Percentiles rank a stretch among this genome's conserved stretches.
Conservation (phyloP, 2,329 filamentous ascomycete species). For the Sporothrix dimorphospora region DNA sequence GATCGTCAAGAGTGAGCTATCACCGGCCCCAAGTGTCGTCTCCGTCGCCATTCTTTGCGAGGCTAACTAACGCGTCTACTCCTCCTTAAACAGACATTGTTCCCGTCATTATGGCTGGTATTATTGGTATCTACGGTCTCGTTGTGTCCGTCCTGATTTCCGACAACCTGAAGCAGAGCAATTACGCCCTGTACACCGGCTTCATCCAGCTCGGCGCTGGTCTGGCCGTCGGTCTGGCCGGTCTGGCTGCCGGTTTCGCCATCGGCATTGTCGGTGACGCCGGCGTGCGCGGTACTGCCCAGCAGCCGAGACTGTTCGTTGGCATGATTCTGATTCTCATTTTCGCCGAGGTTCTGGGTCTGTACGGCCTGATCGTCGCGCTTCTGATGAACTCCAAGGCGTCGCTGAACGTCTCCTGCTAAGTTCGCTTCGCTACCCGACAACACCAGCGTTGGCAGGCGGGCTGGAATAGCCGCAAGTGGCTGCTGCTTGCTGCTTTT, state of each 20-base stretch:
- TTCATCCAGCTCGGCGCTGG: conserved; percentile 87
- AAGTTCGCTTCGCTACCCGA: conserved; percentile 40
- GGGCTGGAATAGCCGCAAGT: neutral
- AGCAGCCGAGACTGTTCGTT: conserved; percentile 85
- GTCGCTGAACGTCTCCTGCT: conserved; percentile 64
- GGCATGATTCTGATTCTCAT: conserved; percentile 99
- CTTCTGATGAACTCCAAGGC: conserved; percentile 99
- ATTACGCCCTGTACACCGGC: conserved; percentile 72
- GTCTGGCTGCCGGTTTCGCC: conserved; percentile 82
- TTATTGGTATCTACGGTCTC: conserved; percentile 97
- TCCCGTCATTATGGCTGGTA: conserved; percentile 99
- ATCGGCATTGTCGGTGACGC: conserved; percentile 89
- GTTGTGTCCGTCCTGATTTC: conserved; percentile 88
- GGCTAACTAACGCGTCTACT: neutral
- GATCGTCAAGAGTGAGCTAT: conserved; percentile 93
- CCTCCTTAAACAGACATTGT: conserved; percentile 78
- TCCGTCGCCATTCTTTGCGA: neutral
- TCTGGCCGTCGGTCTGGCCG: conserved; percentile 78
- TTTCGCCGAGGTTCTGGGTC: conserved; percentile 99
- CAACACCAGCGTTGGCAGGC: neutral
- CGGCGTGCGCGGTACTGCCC: conserved; percentile 83
- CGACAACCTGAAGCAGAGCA: conserved; percentile 71
- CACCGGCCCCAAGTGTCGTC: neutral
- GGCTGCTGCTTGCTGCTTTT: neutral
- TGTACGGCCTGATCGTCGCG: conserved; percentile 98